Evolutionary conservation across 805 yeast genomes (phyloP), one percentile per base, ranked within the genome.

Genomic region (Kodamaea leandrae): DNA sequence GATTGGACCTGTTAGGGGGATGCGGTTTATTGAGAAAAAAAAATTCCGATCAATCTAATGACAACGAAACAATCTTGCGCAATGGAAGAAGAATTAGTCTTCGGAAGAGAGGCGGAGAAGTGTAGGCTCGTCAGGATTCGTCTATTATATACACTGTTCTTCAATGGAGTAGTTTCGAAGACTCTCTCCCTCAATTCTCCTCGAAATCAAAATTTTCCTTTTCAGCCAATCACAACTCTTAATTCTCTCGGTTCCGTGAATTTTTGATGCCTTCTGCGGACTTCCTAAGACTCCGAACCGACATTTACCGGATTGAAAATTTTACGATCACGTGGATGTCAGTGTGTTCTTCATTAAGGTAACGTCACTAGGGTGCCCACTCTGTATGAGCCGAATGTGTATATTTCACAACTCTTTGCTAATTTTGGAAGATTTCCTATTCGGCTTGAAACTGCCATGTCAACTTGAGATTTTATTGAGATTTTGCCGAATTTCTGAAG

Each of bases 241-340:
- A 5, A 38, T 23, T 20, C 15, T 13, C 16, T 37, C 35, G 36
- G 41, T 37, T 29, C 41, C 30, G 38, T 14, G 20, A n/a, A n/a
- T 17, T 36, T 30, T 28, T 28, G 16, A 13, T n/a, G 32, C 16
- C 14, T 4, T 13, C 21, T 30, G 36, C 41, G 41, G 41, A 37
- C 36, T 37, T 29, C 29, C 29, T 13, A 29, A 20, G 41, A 38
- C 41, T 38, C 41, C 41, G 41, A 38, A 25, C 36, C 36, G 36
- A 32, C 16, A n/a, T 38, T 23, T 18, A 16, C 41, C 41, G 35
- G 39, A 35, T 10, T 17, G 4, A 17, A 17, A 16, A 7, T 30
- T 30, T 28, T 28, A 14, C 32, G 25, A 16, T 35, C 38, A 35
- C 32, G 38, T 35, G 38, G 3, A 36, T n/a, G 28, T 25, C n/a